phyloP scores from a whole-genome alignment of 176 grass and related monocot genomes.

The Carex pumila region DNA sequence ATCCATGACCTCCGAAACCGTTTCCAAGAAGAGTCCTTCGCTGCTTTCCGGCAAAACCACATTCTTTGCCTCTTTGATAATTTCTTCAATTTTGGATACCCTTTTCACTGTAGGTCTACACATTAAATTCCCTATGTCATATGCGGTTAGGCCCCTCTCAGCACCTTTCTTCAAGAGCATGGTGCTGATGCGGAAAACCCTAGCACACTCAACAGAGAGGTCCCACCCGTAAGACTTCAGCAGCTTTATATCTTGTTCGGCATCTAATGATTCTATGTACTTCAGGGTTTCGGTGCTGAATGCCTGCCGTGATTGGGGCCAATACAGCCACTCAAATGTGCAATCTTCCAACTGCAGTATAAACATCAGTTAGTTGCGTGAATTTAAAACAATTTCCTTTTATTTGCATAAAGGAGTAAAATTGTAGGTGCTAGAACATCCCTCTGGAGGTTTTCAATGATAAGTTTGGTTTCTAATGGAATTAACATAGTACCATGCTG shows the following conservation, averaged over 20 bases:
- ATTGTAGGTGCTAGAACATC: background rate
- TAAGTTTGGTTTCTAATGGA: background rate
- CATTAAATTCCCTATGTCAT: conserved; percentile 41
- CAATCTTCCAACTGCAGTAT: conserved; percentile 40
- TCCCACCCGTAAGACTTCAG: conserved; percentile 40
- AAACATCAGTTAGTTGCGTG: background rate
- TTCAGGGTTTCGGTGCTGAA: conserved; percentile 23
- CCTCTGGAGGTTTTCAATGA: background rate
- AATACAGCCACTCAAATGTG: conserved; percentile 52
- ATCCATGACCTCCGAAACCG: conserved; percentile 41
- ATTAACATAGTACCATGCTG: background rate
- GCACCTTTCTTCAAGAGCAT: conserved; percentile 51
- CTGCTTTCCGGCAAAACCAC: conserved; percentile 29
- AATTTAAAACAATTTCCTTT: conserved; percentile 2
- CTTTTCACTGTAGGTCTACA: conserved; percentile 40
- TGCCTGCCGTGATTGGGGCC: conserved; percentile 30
- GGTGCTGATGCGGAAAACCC: conserved; percentile 34
- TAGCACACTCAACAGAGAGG: conserved; percentile 24
- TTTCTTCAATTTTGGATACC: conserved; percentile 40
- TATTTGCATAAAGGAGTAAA: background rate
- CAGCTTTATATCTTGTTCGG: conserved; percentile 33
- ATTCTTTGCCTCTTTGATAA: conserved; percentile 30
- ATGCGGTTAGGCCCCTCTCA: conserved; percentile 33
- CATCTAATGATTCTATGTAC: conserved; percentile 40
- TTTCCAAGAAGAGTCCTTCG: conserved; percentile 28